Percentiles rank a stretch among this genome's conserved stretches.
Evolutionary conservation across 139 green algal genomes (phyloP).

Genomic region (Chloropicon primus): DNA sequence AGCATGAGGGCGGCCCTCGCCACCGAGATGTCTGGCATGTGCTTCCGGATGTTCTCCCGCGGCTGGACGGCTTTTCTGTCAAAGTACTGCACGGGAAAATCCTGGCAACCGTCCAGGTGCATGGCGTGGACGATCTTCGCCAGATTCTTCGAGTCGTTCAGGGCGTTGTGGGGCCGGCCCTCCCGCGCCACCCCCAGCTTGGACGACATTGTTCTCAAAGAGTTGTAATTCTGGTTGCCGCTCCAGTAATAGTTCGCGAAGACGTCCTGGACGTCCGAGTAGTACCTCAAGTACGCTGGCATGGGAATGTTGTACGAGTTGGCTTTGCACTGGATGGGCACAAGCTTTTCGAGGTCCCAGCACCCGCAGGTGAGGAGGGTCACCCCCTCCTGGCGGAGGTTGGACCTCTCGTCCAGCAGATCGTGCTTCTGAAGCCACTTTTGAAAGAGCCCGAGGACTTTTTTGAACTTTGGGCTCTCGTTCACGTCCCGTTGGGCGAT

Average conservation of each 20-base stretch:
- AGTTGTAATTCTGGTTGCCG: background rate
- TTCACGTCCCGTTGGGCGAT: constrained; percentile 7
- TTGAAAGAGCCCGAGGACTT: background rate
- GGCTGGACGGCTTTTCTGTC: background rate
- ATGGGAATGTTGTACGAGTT: background rate
- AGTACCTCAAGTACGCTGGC: background rate
- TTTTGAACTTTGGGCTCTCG: background rate
- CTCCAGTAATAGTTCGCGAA: background rate
- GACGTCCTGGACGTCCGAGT: background rate
- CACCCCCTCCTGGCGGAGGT: background rate
- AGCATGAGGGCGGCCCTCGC: background rate
- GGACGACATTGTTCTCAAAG: background rate
- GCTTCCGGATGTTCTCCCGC: background rate
- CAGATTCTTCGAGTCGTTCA: background rate
- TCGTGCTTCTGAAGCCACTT: background rate
- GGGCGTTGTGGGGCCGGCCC: background rate
- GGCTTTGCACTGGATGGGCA: background rate
- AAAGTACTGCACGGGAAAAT: background rate
- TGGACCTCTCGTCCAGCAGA: background rate
- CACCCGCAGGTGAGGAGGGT: constrained; percentile 4
- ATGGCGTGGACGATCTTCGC: background rate
- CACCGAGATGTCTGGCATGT: background rate
- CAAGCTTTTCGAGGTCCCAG: constrained; percentile 4
- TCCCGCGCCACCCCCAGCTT: background rate
- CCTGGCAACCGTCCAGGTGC: background rate